Percentiles rank a stretch among this genome's conserved stretches.
Evolutionary conservation across 78 protist species (phyloP).

Genomic region (Dictyostelium purpureum): DNA sequence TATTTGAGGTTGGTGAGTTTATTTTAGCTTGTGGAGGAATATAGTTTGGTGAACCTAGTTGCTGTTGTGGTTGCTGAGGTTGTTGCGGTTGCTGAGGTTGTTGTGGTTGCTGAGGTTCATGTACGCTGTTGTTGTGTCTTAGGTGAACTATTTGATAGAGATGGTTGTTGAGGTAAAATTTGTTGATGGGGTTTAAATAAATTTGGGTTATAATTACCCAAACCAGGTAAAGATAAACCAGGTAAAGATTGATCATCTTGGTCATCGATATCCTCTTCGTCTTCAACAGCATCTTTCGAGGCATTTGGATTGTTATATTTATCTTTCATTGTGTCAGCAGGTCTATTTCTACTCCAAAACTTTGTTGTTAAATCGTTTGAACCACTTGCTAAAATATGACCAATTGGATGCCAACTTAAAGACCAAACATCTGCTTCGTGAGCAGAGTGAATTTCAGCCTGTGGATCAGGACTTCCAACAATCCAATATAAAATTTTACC

Average conservation of each 20-base stretch:
- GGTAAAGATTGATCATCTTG: background rate
- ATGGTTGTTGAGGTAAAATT: background rate
- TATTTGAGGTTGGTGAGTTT: no score
- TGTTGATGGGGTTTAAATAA: background rate
- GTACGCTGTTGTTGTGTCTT: no score
- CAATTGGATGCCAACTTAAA: conserved; percentile 97
- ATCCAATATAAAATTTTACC: conserved; percentile 93
- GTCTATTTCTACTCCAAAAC: conserved; percentile 91
- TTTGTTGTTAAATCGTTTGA: conserved; percentile 89
- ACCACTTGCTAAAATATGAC: conserved; percentile 90
- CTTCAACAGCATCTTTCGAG: conserved; percentile 39
- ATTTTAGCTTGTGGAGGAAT: no score
- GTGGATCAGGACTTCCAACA: conserved; percentile 78
- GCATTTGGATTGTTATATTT: conserved; percentile 80
- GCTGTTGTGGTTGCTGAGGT: background rate
- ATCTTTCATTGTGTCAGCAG: conserved; percentile 85
- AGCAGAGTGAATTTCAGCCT: conserved; percentile 79
- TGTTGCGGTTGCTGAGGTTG: background rate
- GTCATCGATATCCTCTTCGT: conserved; percentile 24
- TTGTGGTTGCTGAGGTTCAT: no score
- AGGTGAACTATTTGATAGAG: background rate
- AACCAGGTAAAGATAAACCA: conserved; percentile 26
- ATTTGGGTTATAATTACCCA: background rate
- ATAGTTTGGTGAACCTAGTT: no score
- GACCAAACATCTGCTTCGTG: conserved; percentile 90